Evolutionary conservation across 306 rosid genomes (phyloP), one percentile per base, ranked within the genome.

Genomic region (Urtica urens): DNA sequence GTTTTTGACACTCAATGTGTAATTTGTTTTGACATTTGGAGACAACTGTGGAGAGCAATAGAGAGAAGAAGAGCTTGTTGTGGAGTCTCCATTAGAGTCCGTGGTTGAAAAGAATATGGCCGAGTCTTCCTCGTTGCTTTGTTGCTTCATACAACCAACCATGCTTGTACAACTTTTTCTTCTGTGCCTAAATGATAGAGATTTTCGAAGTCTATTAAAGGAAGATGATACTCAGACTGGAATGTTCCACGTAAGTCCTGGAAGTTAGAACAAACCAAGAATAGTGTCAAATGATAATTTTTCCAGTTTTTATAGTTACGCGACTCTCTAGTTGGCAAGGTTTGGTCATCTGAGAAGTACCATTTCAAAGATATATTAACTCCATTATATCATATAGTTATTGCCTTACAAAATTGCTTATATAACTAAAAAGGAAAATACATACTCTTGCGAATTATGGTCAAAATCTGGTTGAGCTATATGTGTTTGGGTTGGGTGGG

Each of bases 101-200:
- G 92, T 73, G 57, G 62, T 52, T 38, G 93, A 85, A 54, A 76
- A 76, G 64, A 73, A 72, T 11, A 73, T 60, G 17, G 27, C 63
- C 2, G 88, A 73, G 31, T 81, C 88, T 49, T 82, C 87, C 46
- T 69, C 95, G 44, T 13, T 52, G 75, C n/a, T 66, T n/a, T 7
- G 24, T 15, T 11, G 37, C 1, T 74, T 67, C 24, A 74, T 64
- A 69, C 77, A 77, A 5, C 60, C 1, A 16, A 75, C 60, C 84
- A 72, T 74, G 38, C 48, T 53, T 53, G 22, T 25, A 11, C 48
- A n/a, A 17, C 56, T 54, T 56, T 37, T 35, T 61, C 23, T 55
- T 53, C 3, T 35, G 11, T 7, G 40, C 4, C 2, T 35, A 3
- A 4, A n/a, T 35, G 40, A 35, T 35, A 10, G n/a, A 13, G 40